phyloP scores from a whole-genome alignment of 202 grass and related monocot species.

The Tripidium arundinaceum region DNA sequence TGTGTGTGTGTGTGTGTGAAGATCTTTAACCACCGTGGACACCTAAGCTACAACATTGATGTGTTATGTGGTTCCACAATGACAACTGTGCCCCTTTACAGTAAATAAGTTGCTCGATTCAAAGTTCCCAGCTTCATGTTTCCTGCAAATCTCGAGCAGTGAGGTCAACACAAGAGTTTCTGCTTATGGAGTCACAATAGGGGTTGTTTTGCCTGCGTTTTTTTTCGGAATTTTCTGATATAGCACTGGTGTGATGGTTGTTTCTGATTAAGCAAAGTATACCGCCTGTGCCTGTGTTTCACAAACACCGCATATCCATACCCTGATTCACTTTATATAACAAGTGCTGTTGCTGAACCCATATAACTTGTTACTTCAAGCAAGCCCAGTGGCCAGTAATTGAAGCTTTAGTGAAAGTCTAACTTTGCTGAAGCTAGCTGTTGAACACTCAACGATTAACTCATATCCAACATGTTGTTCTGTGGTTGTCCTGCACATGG shows the following conservation, averaged over 20 bases:
- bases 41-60: background rate
- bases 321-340: background rate
- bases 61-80: background rate
- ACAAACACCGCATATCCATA: background rate
- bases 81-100: background rate
- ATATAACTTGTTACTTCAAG: background rate
- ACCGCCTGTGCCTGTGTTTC: background rate
- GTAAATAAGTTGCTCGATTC: background rate
- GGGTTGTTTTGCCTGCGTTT: background rate
- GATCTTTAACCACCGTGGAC: background rate
- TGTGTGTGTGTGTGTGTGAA: background rate
- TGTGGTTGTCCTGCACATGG: background rate
- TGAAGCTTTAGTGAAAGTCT: background rate
- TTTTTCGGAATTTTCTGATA: background rate
- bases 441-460: background rate
- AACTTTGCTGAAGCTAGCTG: background rate
- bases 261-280: background rate
- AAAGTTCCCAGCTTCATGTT: background rate
- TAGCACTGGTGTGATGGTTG: background rate
- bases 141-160: background rate
- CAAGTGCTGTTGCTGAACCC: background rate
- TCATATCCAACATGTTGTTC: slow-evolving; percentile 6
- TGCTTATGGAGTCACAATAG: background rate
- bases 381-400: background rate
- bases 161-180: background rate